These are phyloP conservation scores for Dipteronia dyeriana DNA, from an alignment of 345 rosid species.

Conservation along the genomic window DNA sequence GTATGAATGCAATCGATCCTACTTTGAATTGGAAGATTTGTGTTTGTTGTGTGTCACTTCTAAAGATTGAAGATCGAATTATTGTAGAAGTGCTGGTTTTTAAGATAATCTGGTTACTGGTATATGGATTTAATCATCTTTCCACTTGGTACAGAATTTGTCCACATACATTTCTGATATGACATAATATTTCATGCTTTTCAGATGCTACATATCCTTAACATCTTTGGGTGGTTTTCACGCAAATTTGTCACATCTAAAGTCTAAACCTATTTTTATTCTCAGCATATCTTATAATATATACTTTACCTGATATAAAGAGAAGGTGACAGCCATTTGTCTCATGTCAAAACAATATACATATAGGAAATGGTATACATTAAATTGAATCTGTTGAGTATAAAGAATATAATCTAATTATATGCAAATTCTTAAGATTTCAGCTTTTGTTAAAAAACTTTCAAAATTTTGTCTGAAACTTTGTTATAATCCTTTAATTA, in stretches of 20 bases:
- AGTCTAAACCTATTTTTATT: not conserved
- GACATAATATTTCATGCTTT: not conserved
- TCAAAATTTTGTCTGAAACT: no score
- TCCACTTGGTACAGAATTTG: not conserved
- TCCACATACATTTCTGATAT: not conserved
- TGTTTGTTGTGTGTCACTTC: no score
- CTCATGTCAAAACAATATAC: not conserved
- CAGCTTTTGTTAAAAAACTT: no score
- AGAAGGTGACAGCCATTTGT: not conserved
- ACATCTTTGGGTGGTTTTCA: not conserved
- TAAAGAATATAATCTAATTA: not conserved
- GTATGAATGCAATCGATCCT: no score
- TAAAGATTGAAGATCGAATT: not conserved
- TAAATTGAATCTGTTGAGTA: not conserved
- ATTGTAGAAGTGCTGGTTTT: no score
- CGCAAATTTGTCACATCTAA: constrained; percentile 5
- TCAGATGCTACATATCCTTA: not conserved
- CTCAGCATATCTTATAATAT: not conserved
- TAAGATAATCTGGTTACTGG: not conserved
- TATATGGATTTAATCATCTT: not conserved
- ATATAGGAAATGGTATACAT: not conserved
- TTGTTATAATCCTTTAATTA: no score
- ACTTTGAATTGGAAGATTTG: no score
- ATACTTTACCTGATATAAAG: not conserved
- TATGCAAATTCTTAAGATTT: not conserved